Evolutionary conservation across 2,329 filamentous ascomycete species (phyloP).

Genomic region (Aureobasidium sp.): DNA sequence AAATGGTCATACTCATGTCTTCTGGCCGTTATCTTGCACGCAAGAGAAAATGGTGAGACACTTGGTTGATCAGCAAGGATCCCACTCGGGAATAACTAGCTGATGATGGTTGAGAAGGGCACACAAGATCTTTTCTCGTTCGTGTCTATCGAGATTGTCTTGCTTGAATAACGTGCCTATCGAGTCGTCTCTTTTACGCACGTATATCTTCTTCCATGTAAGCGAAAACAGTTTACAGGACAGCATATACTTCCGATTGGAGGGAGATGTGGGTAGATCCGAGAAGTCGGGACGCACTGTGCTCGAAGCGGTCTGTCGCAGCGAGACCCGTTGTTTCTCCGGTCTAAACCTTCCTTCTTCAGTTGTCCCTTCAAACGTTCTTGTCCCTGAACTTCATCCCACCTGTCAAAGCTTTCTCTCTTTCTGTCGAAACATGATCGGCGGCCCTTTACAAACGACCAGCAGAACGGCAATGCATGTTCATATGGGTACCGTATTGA

Average conservation of each 20-base stretch:
- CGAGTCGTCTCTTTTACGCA: background rate
- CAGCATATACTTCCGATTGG: background rate
- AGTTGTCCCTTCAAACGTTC: background rate
- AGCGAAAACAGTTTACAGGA: background rate
- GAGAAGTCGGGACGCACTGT: background rate
- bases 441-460: background rate
- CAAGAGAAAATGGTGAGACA: background rate
- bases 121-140: background rate
- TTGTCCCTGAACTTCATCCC: background rate
- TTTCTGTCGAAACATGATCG: background rate
- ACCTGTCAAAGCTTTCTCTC: background rate
- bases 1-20: background rate
- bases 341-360: background rate
- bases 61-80: background rate
- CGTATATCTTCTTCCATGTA: background rate
- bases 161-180: background rate
- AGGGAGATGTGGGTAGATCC: conserved; percentile 3
- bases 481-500: background rate
- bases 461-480: background rate
- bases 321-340: background rate
- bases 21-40: background rate
- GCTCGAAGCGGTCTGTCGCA: background rate
- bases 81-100: background rate
- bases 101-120: background rate
- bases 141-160: background rate